A percentile compares a stretch with the other conserved stretches of the same genome.
These are phyloP conservation scores for Candida sanyaensis DNA, from an alignment of 1,139 yeast genomes.

Conservation along the genomic window DNA sequence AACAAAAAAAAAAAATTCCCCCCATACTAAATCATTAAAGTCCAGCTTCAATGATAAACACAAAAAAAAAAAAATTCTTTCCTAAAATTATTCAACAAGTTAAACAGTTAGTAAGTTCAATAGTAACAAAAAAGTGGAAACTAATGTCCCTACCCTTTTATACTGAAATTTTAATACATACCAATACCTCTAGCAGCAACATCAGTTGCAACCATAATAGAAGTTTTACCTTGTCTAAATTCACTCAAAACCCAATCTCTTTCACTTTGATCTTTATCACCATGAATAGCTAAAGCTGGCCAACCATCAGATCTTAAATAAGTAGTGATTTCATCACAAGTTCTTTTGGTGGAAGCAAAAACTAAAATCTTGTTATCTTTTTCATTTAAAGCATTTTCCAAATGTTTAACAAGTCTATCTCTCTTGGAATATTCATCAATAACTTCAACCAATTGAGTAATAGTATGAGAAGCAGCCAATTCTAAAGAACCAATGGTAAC, in stretches of 20 bases:
- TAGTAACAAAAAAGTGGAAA: background rate
- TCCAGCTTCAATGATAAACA: constrained; percentile 1
- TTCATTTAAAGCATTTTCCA: constrained; percentile 82
- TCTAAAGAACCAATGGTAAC: constrained; percentile 96
- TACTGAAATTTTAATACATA: constrained; percentile 51
- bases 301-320: constrained; percentile 95
- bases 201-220: constrained; percentile 98
- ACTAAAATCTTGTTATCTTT: constrained; percentile 76
- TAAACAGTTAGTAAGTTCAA: constrained; percentile 8
- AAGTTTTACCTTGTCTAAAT: constrained; percentile 88
- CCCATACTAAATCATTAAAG: background rate
- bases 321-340: constrained; percentile 92
- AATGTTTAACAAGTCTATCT: constrained; percentile 82
- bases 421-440: constrained; percentile 89
- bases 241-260: constrained; percentile 98
- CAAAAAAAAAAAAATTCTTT: background rate
- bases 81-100: constrained; percentile 5
- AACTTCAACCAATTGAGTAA: constrained; percentile 91
- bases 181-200: constrained; percentile 99
- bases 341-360: constrained; percentile 94
- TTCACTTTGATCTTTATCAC: constrained; percentile 97
- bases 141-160: no score
- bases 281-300: constrained; percentile 99
- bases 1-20: no score
- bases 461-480: constrained; percentile 94